Conservation (phyloP, 2,329 filamentous ascomycete species). For the Pseudocercospora eumusae region DNA sequence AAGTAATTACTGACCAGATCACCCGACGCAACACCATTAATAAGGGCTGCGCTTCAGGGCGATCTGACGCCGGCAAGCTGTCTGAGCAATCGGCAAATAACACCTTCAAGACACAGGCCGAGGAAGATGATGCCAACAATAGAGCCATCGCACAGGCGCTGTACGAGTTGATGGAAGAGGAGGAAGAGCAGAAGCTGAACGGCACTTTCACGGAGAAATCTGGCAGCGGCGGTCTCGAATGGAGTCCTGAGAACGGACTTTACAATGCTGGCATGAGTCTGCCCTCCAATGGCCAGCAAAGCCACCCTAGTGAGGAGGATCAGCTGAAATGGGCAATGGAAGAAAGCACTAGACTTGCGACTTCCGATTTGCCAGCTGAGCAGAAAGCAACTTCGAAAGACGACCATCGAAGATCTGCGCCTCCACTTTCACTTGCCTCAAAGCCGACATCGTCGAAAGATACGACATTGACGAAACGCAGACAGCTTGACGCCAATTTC, state of each 20-base stretch:
- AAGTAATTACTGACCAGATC: constrained; percentile 70
- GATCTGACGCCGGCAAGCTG: constrained; percentile 66
- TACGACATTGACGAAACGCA: constrained; percentile 8
- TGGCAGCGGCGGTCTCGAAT: constrained; percentile 46
- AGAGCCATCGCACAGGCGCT: constrained; percentile 81
- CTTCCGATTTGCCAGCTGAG: constrained; percentile 1
- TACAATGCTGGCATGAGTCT: constrained; percentile 31
- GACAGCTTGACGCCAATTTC: constrained; percentile 1
- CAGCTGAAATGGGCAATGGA: constrained; percentile 43
- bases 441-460: constrained; percentile 5
- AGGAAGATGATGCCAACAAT: constrained; percentile 87
- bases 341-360: constrained; percentile 32
- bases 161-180: constrained; percentile 83
- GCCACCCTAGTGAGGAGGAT: constrained; percentile 38
- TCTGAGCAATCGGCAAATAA: constrained; percentile 66
- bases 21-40: constrained; percentile 65
- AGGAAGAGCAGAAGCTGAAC: constrained; percentile 56
- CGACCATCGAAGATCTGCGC: constrained; percentile 7
- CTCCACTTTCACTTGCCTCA: background rate
- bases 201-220: constrained; percentile 60
- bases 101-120: constrained; percentile 79
- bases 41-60: constrained; percentile 74
- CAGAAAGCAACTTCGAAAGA: constrained; percentile 6
- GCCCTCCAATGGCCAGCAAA: constrained; percentile 3
- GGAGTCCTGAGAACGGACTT: constrained; percentile 43